These are phyloP conservation scores for Sesbania bispinosa DNA, from an alignment of 306 rosid species.

Conservation along the genomic window DNA sequence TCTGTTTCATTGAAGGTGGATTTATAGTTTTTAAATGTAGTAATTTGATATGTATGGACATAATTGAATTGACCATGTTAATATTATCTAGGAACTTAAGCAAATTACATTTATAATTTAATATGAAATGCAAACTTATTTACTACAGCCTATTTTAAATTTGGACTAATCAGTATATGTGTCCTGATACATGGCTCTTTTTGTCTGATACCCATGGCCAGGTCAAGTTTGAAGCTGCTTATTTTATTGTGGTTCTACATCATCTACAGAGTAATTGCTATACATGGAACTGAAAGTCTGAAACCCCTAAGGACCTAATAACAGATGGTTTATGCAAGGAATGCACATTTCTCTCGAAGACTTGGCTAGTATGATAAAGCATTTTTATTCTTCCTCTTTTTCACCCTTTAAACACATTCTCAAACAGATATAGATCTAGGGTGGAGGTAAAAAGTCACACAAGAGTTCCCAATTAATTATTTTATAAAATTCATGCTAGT, in stretches of 20 bases:
- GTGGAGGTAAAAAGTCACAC: not conserved
- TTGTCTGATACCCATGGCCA: conserved; percentile 36
- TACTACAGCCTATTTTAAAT: not conserved
- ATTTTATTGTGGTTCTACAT: conserved; percentile 85
- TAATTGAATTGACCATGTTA: not conserved
- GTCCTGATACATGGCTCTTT: not conserved
- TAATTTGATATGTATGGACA: not conserved
- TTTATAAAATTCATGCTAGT: not conserved
- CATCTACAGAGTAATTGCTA: conserved; percentile 64
- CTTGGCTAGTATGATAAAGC: conserved; percentile 82
- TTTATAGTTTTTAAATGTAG: not conserved
- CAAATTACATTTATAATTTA: not conserved
- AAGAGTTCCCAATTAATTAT: conserved; percentile 10
- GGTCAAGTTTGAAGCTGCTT: conserved; percentile 85
- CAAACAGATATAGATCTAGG: not conserved
- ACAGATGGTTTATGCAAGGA: conserved; percentile 86
- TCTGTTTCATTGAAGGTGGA: not conserved
- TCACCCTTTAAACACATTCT: not conserved
- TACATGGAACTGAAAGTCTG: conserved; percentile 96
- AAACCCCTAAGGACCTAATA: conserved; percentile 92
- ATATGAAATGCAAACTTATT: not conserved
- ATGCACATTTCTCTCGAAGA: conserved; percentile 70
- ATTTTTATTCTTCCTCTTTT: conserved; percentile 27
- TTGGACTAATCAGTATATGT: conserved; percentile 1
- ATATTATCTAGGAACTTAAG: not conserved